A percentile compares a stretch with the other conserved stretches of the same genome.
Conservation (phyloP, 2,329 filamentous ascomycete genomes). For the Hawksworthiomyces lignivorus region DNA sequence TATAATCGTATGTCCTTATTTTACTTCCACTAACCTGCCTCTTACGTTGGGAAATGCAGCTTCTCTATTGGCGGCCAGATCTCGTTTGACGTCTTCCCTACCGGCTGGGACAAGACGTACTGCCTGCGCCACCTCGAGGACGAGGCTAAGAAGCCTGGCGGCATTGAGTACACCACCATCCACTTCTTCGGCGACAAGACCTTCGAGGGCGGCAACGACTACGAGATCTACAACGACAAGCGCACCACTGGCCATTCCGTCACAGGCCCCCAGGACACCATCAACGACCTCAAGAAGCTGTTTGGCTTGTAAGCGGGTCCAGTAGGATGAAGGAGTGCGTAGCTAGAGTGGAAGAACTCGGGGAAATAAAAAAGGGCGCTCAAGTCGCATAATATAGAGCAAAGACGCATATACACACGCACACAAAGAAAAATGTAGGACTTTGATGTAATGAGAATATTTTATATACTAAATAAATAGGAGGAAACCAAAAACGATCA, state of each 20-base stretch:
- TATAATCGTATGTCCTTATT: too few relatives aligned
- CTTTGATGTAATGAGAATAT: too few relatives aligned
- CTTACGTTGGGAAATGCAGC: too few relatives aligned
- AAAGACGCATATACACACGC: too few relatives aligned
- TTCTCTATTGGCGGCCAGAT: slow-evolving; percentile 96
- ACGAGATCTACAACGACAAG: slow-evolving; percentile 79
- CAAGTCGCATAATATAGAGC: too few relatives aligned
- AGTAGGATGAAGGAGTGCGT: too few relatives aligned
- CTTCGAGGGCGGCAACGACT: slow-evolving; percentile 84
- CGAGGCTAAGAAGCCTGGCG: slow-evolving; percentile 62
- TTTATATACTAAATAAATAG: too few relatives aligned
- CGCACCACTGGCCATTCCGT: slow-evolving; percentile 83
- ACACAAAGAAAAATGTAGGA: too few relatives aligned
- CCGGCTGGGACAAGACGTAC: slow-evolving; percentile 98
- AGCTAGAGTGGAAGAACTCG: too few relatives aligned
- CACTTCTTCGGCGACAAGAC: slow-evolving; percentile 99
- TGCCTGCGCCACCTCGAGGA: slow-evolving; percentile 80
- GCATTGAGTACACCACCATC: slow-evolving; percentile 73
- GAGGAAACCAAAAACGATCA: too few relatives aligned
- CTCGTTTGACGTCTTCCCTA: slow-evolving; percentile 96
- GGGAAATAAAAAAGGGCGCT: too few relatives aligned
- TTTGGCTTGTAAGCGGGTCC: slow-evolving; percentile 58
- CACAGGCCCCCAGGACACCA: slow-evolving; percentile 72
- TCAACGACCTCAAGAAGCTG: slow-evolving; percentile 68
- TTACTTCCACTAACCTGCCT: too few relatives aligned